Base-by-base conservation (phyloP, 768 basidiomycete genomes). In the Amanita pallidorosea region DNA sequence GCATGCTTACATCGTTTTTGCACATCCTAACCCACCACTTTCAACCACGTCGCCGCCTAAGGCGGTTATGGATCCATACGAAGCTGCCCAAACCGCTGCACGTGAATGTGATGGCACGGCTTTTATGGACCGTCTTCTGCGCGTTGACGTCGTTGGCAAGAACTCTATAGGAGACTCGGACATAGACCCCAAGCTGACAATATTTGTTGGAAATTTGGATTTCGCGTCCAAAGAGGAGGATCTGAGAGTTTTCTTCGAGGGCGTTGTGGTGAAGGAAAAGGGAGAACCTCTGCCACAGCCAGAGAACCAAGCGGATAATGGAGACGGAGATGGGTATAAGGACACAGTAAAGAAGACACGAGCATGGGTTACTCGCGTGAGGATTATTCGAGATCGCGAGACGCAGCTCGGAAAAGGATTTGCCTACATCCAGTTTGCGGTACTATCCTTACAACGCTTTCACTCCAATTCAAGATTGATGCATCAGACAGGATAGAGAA, bases 391-490 rank as follows among this genome's bases (percentile, higher is more conserved):
- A 43, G 95, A 98, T 63, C 81, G 80, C 57, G 90, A 88, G 53
- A 96, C 91, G 1, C 91, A 92, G 57, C 76, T 97, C 12, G 95
- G 94, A 11, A 96, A 95, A 67, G 94, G 94, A 4, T 94, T 97
- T 63, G 91, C 87, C 8, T 96, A 97, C 60, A 82, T 98, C 17
- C 83, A 91, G 58, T 89, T 97, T 55, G 63, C 71, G 51, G 95
- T 95, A 64, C 54, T 85, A 72, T 22, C 44, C 17, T 25, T 34
- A 31, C 23, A 11, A 45, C 22, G n/a, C 43, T 41, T 54, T 54
- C 44, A 1, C 29, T 20, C n/a, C 0, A 31, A 17, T 25, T 52
- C 37, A 2, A 44, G 23, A 44, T 18, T 42, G 35, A 52, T 42
- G 35, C 20, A 5, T 7, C 15, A 7, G 2, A 15, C 41, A 98